Evolutionary conservation across 495 filamentous ascomycete species (phyloP), one percentile per base, ranked within the genome.

Genomic region (Neurospora sp.): DNA sequence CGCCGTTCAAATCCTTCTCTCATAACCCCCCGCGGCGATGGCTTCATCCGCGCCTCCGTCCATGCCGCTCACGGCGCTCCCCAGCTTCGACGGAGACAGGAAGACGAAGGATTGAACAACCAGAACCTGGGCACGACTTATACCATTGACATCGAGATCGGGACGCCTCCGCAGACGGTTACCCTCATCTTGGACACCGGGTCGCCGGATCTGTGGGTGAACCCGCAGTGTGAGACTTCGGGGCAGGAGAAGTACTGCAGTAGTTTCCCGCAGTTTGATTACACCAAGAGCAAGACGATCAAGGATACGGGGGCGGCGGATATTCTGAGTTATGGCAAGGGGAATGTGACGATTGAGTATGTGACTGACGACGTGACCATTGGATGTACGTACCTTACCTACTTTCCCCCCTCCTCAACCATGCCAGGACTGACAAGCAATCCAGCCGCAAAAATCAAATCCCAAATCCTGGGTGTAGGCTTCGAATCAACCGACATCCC

Each of bases 101-200:
- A 61, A 20, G 71, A 39, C 9, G 71, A 48, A 42, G 39, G 18
- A 0, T 7, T 74, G 2, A 18, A 37, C 22, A 71, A 71, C 48
- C 39, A 73, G 44, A 65, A 70, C 16, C 10, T 18, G 1, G 75
- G 75, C 1, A 73, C 73, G 4, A 41, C 35, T 0, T 77, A 77
- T 68, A 71, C 44, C n/a, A 71, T 77, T 27, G 73, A 77, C 65
- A 68, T 77, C 12, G 73, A 70, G 7, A 48, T 77, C 35, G 75
- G 75, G 42, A 77, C 75, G 0, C 75, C 75, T 2, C 44, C 69
- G 4, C 83, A 84, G 71, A 76, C 75, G 0, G 72, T 84, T 11
- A 77, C 78, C 12, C 77, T 86, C 38, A 79, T 84, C 39, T 76
- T 86, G 71, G 84, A 86, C 39, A 86, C 84, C 0, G 83, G 83